Conservation (phyloP, 345 rosid genomes). For the Salix brachista region DNA sequence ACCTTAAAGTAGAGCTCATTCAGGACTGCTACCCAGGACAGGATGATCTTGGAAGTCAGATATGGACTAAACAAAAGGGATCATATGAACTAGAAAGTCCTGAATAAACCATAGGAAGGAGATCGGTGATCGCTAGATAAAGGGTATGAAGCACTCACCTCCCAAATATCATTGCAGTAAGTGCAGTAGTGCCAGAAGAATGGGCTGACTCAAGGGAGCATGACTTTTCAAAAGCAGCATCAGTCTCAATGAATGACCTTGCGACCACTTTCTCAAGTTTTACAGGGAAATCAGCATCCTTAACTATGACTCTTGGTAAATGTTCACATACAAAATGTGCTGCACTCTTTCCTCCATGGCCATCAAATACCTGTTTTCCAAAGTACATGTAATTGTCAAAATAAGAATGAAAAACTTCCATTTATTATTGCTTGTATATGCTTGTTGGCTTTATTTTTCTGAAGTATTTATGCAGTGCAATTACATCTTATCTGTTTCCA, state of each 20-base stretch:
- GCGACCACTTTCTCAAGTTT: constrained; percentile 62
- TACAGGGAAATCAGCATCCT: constrained; percentile 70
- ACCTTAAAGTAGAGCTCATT: background rate
- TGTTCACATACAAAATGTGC: constrained; percentile 71
- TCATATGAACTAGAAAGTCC: background rate
- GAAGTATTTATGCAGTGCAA: background rate
- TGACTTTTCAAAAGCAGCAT: constrained; percentile 56
- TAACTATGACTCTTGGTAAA: constrained; percentile 68
- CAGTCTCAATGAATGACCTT: constrained; percentile 69
- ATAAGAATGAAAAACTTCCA: background rate
- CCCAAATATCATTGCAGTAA: constrained; percentile 80
- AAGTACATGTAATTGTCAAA: background rate
- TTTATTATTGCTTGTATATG: background rate
- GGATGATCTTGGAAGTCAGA: background rate
- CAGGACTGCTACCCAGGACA: background rate
- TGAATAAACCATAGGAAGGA: background rate
- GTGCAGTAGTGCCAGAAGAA: constrained; percentile 85
- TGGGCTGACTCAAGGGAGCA: constrained; percentile 44
- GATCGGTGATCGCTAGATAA: background rate
- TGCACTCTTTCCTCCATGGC: constrained; percentile 80
- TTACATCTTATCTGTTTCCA: background rate
- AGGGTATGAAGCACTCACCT: constrained; percentile 34
- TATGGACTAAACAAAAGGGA: background rate
- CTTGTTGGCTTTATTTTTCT: background rate
- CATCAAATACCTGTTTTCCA: constrained; percentile 68